phyloP scores from a whole-genome alignment of 306 rosid genomes.

The Acacia acuminata region DNA sequence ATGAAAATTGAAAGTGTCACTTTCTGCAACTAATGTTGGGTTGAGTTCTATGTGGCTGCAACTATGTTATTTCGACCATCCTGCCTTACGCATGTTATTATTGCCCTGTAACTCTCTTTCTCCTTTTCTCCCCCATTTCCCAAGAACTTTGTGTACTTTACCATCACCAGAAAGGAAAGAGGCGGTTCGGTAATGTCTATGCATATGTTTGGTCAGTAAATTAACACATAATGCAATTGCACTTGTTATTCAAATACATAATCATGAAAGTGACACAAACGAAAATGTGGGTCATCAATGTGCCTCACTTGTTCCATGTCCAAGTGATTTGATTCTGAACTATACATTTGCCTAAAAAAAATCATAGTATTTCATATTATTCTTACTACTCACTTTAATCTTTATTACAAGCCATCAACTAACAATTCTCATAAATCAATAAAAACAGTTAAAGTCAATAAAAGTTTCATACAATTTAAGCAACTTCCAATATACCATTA shows the following conservation, averaged over 20 bases:
- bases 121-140: neutral
- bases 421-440: too few relatives aligned
- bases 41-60: slow-evolving; percentile 12
- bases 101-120: neutral
- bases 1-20: neutral
- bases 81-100: neutral
- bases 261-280: neutral
- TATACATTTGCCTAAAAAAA: neutral
- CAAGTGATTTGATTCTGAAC: neutral
- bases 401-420: too few relatives aligned
- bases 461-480: too few relatives aligned
- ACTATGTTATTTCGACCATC: neutral
- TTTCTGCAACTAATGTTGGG: slow-evolving; percentile 8
- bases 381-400: too few relatives aligned
- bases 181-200: neutral
- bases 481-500: too few relatives aligned
- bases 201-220: neutral
- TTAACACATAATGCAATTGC: neutral
- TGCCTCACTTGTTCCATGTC: neutral
- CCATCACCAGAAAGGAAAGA: neutral
- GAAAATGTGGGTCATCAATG: neutral
- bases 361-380: too few relatives aligned
- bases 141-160: neutral
- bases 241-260: neutral
- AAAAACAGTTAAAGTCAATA: too few relatives aligned